These are phyloP conservation scores for Coemansia sp. DNA, from an alignment of 192 early-diverging fungal species.

Conservation along the genomic window DNA sequence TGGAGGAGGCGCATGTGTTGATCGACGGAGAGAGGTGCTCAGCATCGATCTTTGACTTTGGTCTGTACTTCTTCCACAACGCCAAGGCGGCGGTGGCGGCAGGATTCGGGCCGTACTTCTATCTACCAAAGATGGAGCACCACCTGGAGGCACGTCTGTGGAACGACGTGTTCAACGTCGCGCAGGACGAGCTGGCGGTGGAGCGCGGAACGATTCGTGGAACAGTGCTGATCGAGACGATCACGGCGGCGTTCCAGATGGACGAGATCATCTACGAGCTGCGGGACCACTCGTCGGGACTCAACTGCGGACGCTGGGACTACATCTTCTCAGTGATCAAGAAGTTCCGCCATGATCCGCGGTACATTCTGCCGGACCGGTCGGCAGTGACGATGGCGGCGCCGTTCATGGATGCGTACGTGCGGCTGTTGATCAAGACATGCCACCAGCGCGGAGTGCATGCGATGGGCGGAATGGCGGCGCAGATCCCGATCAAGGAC, in stretches of 20 bases:
- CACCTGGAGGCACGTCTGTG: conserved; percentile 97
- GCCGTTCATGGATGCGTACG: conserved; percentile 99
- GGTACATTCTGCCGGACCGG: conserved; percentile 89
- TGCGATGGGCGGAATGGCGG: conserved; percentile 99
- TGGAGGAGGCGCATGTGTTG: conserved; percentile 94
- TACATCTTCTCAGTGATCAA: conserved; percentile 99
- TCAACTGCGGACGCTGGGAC: conserved; percentile 99
- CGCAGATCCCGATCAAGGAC: conserved; percentile 98
- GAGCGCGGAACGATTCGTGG: conserved; percentile 96
- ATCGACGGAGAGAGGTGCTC: conserved; percentile 90
- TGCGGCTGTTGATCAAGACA: conserved; percentile 94
- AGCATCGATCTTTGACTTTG: conserved; percentile 98
- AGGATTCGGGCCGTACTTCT: conserved; percentile 97
- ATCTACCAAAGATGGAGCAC: conserved; percentile 98
- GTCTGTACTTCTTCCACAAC: conserved; percentile 99
- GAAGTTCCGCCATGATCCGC: conserved; percentile 87
- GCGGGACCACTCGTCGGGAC: conserved; percentile 95
- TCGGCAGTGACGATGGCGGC: conserved; percentile 89
- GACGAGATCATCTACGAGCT: conserved; percentile 99
- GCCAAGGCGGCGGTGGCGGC: conserved; percentile 76
- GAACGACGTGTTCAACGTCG: conserved; percentile 96
- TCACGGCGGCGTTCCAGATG: conserved; percentile 97
- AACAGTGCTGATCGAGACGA: conserved; percentile 97
- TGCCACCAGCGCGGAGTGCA: conserved; percentile 98
- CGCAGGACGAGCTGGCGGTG: conserved; percentile 87